Base-by-base conservation (phyloP, 768 basidiomycete species). In the Exidia glandulosa region DNA sequence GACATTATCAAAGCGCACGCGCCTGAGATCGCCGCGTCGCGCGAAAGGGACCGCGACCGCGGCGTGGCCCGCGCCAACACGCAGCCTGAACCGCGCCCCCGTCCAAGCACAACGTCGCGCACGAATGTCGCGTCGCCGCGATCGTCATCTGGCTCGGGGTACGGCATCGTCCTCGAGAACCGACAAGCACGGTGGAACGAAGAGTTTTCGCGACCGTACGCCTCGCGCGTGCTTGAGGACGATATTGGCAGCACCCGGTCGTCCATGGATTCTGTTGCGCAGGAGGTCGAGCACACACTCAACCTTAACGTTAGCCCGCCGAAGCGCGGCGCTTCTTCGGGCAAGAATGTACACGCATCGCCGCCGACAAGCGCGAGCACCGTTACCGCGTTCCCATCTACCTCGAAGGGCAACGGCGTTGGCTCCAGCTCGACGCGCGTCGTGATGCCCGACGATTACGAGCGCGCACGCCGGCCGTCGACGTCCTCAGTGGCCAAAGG, bases 1-100 rank as follows among this genome's bases (percentile, higher is more conserved):
- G 90, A 94, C 60, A 94, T 94, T 62, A 93, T 94, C 62, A 84
- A 87, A 31, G 81, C 81, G 30, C 84, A 92, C 73, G 84, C 85
- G 2, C 87, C 88, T n/a, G 66, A 57, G 27, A 61, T 61, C 29
- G 58, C 56, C 41, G 50, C 45, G 3, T 9, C 9, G 47, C 52
- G 25, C 52, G 54, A 37, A 16, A 12, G 58, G 4, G 41, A 58
- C 57, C 16, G 57, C 33, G 47, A 3, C 52, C n/a, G n/a, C n/a
- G 34, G n/a, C 32, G 33, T 36, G 4, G 14, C 9, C 29, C n/a
- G 41, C 45, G 10, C 60, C 32, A 25, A 48, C 60, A 41, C 60
- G 47, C 56, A n/a, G 25, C 55, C 29, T 27, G 27, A 30, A 25
- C 25, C n/a, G 52, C 57, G 14, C 9, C 13, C 31, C n/a, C 57